Base-by-base conservation (phyloP, 495 filamentous ascomycete genomes). In the Annulohypoxylon maeteangense region DNA sequence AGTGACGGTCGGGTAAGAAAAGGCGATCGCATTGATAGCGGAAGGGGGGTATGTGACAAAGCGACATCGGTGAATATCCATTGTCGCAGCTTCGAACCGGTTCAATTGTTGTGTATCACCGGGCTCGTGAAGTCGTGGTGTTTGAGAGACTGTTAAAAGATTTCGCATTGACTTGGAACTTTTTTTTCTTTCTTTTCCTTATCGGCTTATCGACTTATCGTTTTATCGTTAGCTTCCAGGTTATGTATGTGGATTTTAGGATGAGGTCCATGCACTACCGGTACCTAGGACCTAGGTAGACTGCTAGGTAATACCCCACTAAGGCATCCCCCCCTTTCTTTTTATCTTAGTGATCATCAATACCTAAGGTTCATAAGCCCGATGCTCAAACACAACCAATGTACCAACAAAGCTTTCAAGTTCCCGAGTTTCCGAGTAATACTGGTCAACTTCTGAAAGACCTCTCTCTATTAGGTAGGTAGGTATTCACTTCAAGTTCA, bases 21-120 rank as follows among this genome's bases (percentile, higher is more conserved):
- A 98, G 62, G 94, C 93, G 74, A 98, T 86, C 44, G 93, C 90
- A 81, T 96, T 98, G 77, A 99, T 98, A 27, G 93, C 91, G 40
- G 95, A 92, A 2, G 93, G 89, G 59, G 93, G 94, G 77, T 94
- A 98, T n/a, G 91, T 91, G 45, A 99, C 91, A 82, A 98, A 99
- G 73, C 95, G 93, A 74, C 94, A 97, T 76, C 95, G 92, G 82
- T 99, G 96, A 74, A 98, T 90, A 82, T 98, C 95, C 93, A 99
- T 97, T 67, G 42, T 75, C 65, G 75, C 70, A n/a, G 27, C 27
- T 61, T 55, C 29, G 32, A 63, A 44, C 57, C 29, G 29, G 36
- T 53, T 27, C n/a, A 10, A 40, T 12, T 0, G 25, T 51, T 64
- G 14, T 31, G 42, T 42, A 32, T 14, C 22, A 55, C 38, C 36